Evolutionary conservation across 495 filamentous ascomycete species (phyloP), one percentile per base, ranked within the genome.

Genomic region (Aspergillus sparsus): DNA sequence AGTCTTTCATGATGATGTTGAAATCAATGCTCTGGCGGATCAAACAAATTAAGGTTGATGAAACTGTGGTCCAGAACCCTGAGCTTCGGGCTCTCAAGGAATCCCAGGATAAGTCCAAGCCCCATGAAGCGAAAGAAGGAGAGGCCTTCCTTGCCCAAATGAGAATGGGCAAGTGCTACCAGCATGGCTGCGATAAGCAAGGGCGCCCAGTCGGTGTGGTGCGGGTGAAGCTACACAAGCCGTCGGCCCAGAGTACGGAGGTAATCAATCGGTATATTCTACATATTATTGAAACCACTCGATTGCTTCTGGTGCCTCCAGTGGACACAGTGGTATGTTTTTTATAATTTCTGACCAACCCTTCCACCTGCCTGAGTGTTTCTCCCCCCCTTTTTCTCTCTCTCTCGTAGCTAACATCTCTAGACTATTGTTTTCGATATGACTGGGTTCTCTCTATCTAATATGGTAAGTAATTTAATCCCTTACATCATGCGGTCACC

Each of bases 381-480:
- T n/a, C n/a, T n/a, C n/a, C n/a, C n/a, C n/a, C n/a, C n/a, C n/a
- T n/a, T n/a, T n/a, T n/a, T n/a, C n/a, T n/a, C n/a, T n/a, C n/a
- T 32, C 18, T 9, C 1, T 7, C 12, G 5, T 44, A 13, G 7
- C 12, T 44, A 5, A 49, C 44, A 5, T 37, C 35, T 3, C 27
- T 65, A 90, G 85, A 86, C 85, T 13, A 87, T 98, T 42, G 71
- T 97, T 13, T 98, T 98, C 65, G 93, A 98, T 67, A 90, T 98
- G 88, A 96, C 89, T 0, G 85, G 85, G 18, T 98, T 98, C 72
- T 88, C 86, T 31, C 81, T 97, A 8, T 89, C 92, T 2, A 98
- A 97, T 71, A 96, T 97, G 93, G 89, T 92, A 76, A 66, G 79
- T 61, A 11, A 15, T 27, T 31, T 33, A 16, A 35, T 44, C 27